Conservation (phyloP, 2,329 filamentous ascomycete species). For the Leptodontidium sp. region DNA sequence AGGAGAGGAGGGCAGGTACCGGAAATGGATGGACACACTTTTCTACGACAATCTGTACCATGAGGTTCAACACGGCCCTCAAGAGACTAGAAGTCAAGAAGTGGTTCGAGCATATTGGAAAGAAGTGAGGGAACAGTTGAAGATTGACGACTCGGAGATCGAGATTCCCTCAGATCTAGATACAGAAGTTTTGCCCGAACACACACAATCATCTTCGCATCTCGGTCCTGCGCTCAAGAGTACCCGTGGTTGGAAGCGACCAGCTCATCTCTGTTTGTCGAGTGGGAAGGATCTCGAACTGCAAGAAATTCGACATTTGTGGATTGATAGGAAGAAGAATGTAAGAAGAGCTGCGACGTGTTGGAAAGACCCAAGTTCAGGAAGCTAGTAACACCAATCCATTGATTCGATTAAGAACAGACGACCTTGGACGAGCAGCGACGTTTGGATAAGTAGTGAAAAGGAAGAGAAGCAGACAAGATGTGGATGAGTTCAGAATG, state of each 20-base stretch:
- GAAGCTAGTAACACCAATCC: not conserved
- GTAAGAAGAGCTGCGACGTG: not conserved
- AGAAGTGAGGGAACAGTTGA: constrained; percentile 13
- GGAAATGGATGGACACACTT: constrained; percentile 4
- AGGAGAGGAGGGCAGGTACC: constrained; percentile 20
- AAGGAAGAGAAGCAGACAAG: not conserved
- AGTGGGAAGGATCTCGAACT: constrained; percentile 16
- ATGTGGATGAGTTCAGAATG: not conserved
- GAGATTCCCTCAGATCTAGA: not conserved
- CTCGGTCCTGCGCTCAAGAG: not conserved
- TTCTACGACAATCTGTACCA: constrained; percentile 27
- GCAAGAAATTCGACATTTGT: constrained; percentile 10
- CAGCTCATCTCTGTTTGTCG: not conserved
- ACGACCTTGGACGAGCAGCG: not conserved
- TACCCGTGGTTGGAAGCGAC: not conserved
- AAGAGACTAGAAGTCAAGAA: constrained; percentile 10
- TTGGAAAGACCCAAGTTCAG: not conserved
- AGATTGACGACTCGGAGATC: constrained; percentile 16
- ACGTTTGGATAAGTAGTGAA: constrained; percentile 11
- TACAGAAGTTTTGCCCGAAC: not conserved
- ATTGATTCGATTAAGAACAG: not conserved
- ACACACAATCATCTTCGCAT: not conserved
- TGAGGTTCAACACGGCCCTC: constrained; percentile 27
- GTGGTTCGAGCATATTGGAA: constrained; percentile 18
- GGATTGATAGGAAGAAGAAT: not conserved